Evolutionary conservation across 2,329 filamentous ascomycete species (phyloP).

Genomic region (Phaeosphaeriaceae sp.): DNA sequence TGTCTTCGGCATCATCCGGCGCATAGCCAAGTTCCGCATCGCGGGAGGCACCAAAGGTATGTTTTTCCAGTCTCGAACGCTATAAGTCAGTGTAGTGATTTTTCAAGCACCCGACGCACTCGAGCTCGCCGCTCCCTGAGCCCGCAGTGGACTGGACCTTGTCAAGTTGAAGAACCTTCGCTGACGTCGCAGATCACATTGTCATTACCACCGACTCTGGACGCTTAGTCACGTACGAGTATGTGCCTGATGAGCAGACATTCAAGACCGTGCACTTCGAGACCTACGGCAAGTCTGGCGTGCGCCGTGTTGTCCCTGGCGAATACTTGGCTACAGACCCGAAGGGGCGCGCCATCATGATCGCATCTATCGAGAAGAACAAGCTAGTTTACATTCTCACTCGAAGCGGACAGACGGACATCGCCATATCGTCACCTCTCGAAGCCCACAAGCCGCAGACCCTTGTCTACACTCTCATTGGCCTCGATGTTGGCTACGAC

Average conservation of each 20-base stretch:
- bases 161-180: conserved; percentile 38
- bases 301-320: conserved; percentile 90
- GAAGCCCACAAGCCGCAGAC: conserved; percentile 95
- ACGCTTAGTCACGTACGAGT: conserved; percentile 92
- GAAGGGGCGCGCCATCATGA: conserved; percentile 92
- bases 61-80: conserved; percentile 46
- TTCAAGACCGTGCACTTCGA: conserved; percentile 93
- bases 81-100: conserved; percentile 57
- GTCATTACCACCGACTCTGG: conserved; percentile 96
- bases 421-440: conserved; percentile 95
- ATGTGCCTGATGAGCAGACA: conserved; percentile 81
- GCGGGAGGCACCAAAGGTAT: conserved; percentile 96
- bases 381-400: conserved; percentile 99
- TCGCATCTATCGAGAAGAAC: conserved; percentile 96
- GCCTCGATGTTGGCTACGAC: conserved; percentile 93
- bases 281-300: conserved; percentile 96
- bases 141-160: conserved; percentile 34
- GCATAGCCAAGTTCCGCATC: conserved; percentile 85
- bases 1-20: conserved; percentile 93
- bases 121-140: conserved; percentile 30
- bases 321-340: conserved; percentile 96
- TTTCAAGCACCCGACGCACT: conserved; percentile 46
- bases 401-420: conserved; percentile 89
- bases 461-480: conserved; percentile 84
- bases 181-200: conserved; percentile 77